A percentile compares a stretch with the other conserved stretches of the same genome.
Conservation (phyloP, 805 yeast species). For the Candida railenensis region DNA sequence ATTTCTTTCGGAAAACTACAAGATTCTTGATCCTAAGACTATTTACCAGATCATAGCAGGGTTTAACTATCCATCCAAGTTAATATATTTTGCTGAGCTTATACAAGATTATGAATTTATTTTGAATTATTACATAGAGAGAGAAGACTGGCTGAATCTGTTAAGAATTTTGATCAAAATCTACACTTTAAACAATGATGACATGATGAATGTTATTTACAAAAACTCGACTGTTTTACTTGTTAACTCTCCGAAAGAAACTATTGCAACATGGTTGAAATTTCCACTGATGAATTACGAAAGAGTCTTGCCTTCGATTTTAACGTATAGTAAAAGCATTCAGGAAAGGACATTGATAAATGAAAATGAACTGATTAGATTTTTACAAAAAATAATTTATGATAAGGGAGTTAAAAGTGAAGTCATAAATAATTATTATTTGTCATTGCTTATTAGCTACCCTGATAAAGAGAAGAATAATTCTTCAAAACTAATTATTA, state of each 20-base stretch:
- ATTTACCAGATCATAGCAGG: conserved; percentile 69
- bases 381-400: conserved; percentile 50
- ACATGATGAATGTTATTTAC: conserved; percentile 46
- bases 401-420: conserved; percentile 39
- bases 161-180: conserved; percentile 54
- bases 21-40: conserved; percentile 60
- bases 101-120: conserved; percentile 70
- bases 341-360: conserved; percentile 27
- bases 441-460: conserved; percentile 62
- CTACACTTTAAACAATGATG: conserved; percentile 35
- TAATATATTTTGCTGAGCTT: conserved; percentile 65
- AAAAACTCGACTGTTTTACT: conserved; percentile 68
- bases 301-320: conserved; percentile 70
- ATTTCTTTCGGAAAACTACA: conserved; percentile 51
- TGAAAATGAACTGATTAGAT: conserved; percentile 65
- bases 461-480: conserved; percentile 11
- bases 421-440: conserved; percentile 65
- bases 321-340: conserved; percentile 59
- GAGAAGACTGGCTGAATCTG: conserved; percentile 74
- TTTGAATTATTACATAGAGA: conserved; percentile 63
- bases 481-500: conserved; percentile 25
- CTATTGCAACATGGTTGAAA: conserved; percentile 79
- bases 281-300: conserved; percentile 53
- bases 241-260: conserved; percentile 62
- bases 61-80: conserved; percentile 62